Evolutionary conservation across 768 basidiomycete genomes (phyloP), one percentile per base, ranked within the genome.

Genomic region (Trametes punicea): DNA sequence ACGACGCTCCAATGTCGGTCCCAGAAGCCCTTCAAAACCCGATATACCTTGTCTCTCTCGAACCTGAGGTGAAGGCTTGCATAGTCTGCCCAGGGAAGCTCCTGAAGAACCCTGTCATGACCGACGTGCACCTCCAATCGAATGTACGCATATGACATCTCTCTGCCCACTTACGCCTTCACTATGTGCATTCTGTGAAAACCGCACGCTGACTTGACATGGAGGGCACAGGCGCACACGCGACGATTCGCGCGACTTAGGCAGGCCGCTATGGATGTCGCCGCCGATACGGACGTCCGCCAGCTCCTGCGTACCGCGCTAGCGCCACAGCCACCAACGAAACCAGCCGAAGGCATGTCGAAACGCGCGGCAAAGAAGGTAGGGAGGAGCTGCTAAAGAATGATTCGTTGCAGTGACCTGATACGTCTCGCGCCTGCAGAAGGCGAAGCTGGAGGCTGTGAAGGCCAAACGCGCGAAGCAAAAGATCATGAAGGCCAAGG

Each of bases 51-150:
- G 71, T 84, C 30, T 79, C 82, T 4, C 59, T 80, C 10, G 74
- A 84, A 21, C 79, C 84, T 3, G 79, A 79, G 21, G 65, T 81
- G 31, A 78, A 79, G 59, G 78, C 75, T 8, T 91, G 90, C 66
- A 75, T 84, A 7, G 65, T 87, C 5, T 92, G 90, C 68, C 88
- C 85, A 10, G 83, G 82, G 34, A 92, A 88, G 66, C 65, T 77
- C n/a, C 75, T 92, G 36, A 89, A 89, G 66, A 78, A 79, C 44
- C 49, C 61, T 8, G 74, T 73, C 46, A 83, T 86, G 81, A 72
- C 79, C 31, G 70, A 75, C 54, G 69, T 78, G 13, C 90, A 92
- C 68, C 74, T 73, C 55, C 72, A 71, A 9, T 87, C 88, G 30
- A 82, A 78, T 70, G 90, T 82, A 78, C 70, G 90, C 82, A 78